Conservation (phyloP, 2,329 filamentous ascomycete species). For the Colletotrichum plurivorum region DNA sequence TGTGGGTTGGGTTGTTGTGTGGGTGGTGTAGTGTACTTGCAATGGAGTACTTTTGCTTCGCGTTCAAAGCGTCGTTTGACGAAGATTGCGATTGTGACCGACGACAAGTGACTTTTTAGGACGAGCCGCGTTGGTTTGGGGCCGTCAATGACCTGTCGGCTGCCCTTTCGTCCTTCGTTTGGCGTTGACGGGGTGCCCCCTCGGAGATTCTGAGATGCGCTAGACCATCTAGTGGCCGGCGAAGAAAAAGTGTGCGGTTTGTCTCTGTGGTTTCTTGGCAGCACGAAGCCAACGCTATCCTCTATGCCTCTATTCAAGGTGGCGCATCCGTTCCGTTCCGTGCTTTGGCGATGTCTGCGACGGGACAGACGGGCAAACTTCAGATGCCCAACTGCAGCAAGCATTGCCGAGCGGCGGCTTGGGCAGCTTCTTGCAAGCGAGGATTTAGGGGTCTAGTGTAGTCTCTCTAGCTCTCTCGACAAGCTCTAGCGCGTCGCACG, state of each 20-base stretch:
- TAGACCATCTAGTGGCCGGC: constrained; percentile 28
- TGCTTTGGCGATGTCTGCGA: not conserved
- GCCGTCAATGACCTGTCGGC: constrained; percentile 11
- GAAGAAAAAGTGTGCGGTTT: constrained; percentile 33
- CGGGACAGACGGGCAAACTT: constrained; percentile 17
- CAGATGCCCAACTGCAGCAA: constrained; percentile 27
- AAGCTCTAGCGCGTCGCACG: constrained; percentile 16
- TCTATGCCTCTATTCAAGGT: too few relatives aligned
- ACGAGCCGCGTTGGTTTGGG: constrained; percentile 3
- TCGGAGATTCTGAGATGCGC: constrained; percentile 35
- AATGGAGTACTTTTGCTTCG: too few relatives aligned
- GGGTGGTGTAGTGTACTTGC: too few relatives aligned
- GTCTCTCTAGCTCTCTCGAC: not conserved
- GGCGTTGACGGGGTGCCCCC: constrained; percentile 27
- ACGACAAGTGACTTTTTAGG: not conserved
- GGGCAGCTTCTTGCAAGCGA: not conserved
- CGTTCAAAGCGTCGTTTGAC: too few relatives aligned
- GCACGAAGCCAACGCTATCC: not conserved
- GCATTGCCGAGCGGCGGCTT: not conserved
- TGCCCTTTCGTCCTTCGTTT: constrained; percentile 21
- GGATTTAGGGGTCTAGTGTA: constrained; percentile 23
- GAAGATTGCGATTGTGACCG: too few relatives aligned
- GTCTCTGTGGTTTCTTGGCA: constrained; percentile 21
- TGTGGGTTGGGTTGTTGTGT: too few relatives aligned
- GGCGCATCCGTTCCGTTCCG: too few relatives aligned